Conservation (phyloP, 768 basidiomycete species). For the Lactarius trivialis region DNA sequence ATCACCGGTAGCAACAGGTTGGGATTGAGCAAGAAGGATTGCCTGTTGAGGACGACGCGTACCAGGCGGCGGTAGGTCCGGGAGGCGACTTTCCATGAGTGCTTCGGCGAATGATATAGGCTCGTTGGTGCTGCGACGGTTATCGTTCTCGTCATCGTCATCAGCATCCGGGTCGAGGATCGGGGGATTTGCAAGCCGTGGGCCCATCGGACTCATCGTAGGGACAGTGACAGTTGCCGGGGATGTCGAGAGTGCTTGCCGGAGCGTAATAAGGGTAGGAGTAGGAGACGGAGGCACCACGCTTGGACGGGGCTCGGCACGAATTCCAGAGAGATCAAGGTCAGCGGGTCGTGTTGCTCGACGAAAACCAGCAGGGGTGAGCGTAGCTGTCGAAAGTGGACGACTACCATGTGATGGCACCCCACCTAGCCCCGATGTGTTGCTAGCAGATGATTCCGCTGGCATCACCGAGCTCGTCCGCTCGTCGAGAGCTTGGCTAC, state of each 20-base stretch:
- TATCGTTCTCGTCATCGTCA: slow-evolving; percentile 22
- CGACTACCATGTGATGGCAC: slow-evolving; percentile 9
- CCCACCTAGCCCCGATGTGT: neutral
- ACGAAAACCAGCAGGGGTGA: slow-evolving; percentile 24
- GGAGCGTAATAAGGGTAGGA: slow-evolving; percentile 56
- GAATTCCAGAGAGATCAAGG: slow-evolving; percentile 45
- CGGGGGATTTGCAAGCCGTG: slow-evolving; percentile 17
- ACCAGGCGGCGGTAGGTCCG: slow-evolving; percentile 66
- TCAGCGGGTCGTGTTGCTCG: slow-evolving; percentile 58
- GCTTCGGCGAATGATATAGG: slow-evolving; percentile 68
- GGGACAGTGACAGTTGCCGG: slow-evolving; percentile 29
- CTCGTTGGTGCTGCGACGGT: slow-evolving; percentile 35
- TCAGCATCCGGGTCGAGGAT: slow-evolving; percentile 33
- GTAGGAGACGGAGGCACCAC: slow-evolving; percentile 48
- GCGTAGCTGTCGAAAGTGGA: slow-evolving; percentile 19
- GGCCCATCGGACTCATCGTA: slow-evolving; percentile 11
- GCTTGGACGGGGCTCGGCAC: slow-evolving; percentile 24
- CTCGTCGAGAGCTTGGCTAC: slow-evolving; percentile 77
- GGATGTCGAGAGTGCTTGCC: slow-evolving; percentile 52
- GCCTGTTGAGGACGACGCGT: slow-evolving; percentile 60
- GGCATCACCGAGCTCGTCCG: slow-evolving; percentile 59
- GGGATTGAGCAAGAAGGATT: slow-evolving; percentile 50
- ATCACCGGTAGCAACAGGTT: slow-evolving; percentile 34
- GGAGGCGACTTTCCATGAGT: slow-evolving; percentile 71
- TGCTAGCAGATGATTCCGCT: slow-evolving; percentile 28